Evolutionary conservation across 352 stramenopile species (phyloP), one percentile per base, ranked within the genome.

Genomic region (Phytophthora tentaculata): DNA sequence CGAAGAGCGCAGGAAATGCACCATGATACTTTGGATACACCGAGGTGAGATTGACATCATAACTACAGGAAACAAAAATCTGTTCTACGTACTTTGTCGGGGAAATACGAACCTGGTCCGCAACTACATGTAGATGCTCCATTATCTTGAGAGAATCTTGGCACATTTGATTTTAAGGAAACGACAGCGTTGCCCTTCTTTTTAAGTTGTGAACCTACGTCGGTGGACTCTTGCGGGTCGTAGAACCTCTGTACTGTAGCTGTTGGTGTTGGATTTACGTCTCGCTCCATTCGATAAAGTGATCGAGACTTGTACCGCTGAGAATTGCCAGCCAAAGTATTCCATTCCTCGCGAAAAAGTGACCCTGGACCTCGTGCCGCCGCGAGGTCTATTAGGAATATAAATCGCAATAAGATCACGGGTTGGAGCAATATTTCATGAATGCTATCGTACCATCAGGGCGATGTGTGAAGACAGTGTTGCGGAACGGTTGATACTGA

Each of bases 1-100:
- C 64, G 2, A 80, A 75, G 4, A 87, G 64, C 24, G 76, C 28
- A 7, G 80, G 61, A 56, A 90, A 90, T 3, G 80, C 80, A 22
- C 78, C 79, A 10, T 73, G 67, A 48, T 75, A 86, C 81, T 90
- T 13, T n/a, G n/a, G n/a, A n/a, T n/a, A n/a, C n/a, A n/a, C n/a
- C n/a, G n/a, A n/a, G n/a, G n/a, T n/a, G n/a, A n/a, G n/a, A n/a
- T n/a, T n/a, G n/a, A n/a, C n/a, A n/a, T n/a, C n/a, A n/a, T n/a
- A n/a, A n/a, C n/a, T n/a, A n/a, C n/a, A n/a, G n/a, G n/a, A n/a
- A n/a, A n/a, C n/a, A 24, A 28, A 7, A 28, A 28, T 50, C 8
- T 28, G 20, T 24, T 35, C 1, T 41, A 76, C 64, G 51, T 71
- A 90, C 82, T 52, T 63, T 66, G 61, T 88, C 82, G 4, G 72